Evolutionary conservation across 75 land plant genomes (phyloP).

Genomic region (Selaginella tamariscina): DNA sequence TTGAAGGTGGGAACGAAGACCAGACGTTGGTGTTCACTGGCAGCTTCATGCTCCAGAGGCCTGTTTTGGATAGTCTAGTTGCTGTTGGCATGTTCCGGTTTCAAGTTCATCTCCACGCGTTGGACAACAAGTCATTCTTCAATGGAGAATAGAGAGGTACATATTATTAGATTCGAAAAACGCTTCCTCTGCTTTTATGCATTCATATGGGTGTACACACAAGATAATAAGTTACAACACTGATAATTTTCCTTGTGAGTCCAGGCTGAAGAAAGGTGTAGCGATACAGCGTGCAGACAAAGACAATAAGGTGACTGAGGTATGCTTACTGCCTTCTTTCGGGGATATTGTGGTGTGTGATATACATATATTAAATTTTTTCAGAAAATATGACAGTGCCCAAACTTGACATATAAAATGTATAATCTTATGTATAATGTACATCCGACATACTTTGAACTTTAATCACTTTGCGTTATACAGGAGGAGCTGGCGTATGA

Average conservation of each 20-base stretch:
- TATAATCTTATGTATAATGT: slow-evolving; percentile 36
- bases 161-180: slow-evolving; percentile 10
- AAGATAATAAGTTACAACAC: too few relatives aligned
- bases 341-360: slow-evolving; percentile 6
- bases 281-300: neutral
- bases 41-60: slow-evolving; percentile 56
- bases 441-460: too few relatives aligned
- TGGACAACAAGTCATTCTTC: slow-evolving; percentile 66
- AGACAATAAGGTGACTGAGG: too few relatives aligned
- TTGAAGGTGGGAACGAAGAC: neutral
- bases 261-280: slow-evolving; percentile 4
- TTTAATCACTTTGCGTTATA: too few relatives aligned
- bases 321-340: neutral
- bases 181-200: neutral
- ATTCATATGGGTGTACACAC: too few relatives aligned
- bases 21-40: slow-evolving; percentile 40
- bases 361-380: neutral
- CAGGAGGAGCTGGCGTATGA: slow-evolving; percentile 65
- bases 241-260: too few relatives aligned
- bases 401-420: neutral
- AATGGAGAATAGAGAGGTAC: slow-evolving; percentile 83
- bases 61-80: slow-evolving; percentile 68
- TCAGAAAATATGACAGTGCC: too few relatives aligned
- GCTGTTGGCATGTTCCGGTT: slow-evolving; percentile 91
- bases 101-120: slow-evolving; percentile 56